Conservation (phyloP, 768 basidiomycete genomes). For the Suillus weaverae region DNA sequence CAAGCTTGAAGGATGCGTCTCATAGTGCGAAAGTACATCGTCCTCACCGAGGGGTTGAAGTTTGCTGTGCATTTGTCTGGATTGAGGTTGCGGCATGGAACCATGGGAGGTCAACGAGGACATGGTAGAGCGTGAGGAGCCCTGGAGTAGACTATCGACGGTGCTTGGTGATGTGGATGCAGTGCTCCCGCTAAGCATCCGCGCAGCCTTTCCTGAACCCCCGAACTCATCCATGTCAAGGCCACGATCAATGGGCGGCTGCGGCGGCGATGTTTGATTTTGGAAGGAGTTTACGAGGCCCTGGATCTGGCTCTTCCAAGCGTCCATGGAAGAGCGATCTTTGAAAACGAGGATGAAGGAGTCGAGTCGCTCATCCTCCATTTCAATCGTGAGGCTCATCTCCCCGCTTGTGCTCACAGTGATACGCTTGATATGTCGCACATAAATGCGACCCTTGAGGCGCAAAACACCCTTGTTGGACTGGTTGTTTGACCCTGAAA, state of each 20-base stretch:
- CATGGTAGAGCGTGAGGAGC: slow-evolving; percentile 64
- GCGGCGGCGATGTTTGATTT: slow-evolving; percentile 45
- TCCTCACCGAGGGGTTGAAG: slow-evolving; percentile 71
- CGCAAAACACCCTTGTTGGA: slow-evolving; percentile 70
- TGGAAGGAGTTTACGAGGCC: slow-evolving; percentile 74
- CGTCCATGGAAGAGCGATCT: slow-evolving; percentile 83
- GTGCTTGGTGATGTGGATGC: slow-evolving; percentile 58
- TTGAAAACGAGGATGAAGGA: slow-evolving; percentile 96
- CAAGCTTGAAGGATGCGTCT: slow-evolving; percentile 47
- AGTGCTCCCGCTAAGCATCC: slow-evolving; percentile 79
- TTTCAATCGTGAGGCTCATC: slow-evolving; percentile 93
- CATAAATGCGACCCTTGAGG: slow-evolving; percentile 93
- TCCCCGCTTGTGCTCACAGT: slow-evolving; percentile 80
- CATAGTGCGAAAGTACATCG: slow-evolving; percentile 62
- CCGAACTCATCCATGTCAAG: slow-evolving; percentile 77
- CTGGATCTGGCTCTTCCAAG: slow-evolving; percentile 86
- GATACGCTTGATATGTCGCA: slow-evolving; percentile 90
- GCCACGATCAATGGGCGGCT: slow-evolving; percentile 35
- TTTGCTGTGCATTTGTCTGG: slow-evolving; percentile 41
- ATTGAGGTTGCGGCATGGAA: slow-evolving; percentile 45
- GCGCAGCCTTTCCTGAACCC: slow-evolving; percentile 70
- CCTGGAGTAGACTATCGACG: slow-evolving; percentile 62
- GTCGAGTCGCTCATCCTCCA: slow-evolving; percentile 93
- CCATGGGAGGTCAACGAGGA: slow-evolving; percentile 77
- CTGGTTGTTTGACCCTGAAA: slow-evolving; percentile 31